phyloP scores from a whole-genome alignment of 1,284 basidiomycete genomes.

The Ceratobasidium papillatum region DNA sequence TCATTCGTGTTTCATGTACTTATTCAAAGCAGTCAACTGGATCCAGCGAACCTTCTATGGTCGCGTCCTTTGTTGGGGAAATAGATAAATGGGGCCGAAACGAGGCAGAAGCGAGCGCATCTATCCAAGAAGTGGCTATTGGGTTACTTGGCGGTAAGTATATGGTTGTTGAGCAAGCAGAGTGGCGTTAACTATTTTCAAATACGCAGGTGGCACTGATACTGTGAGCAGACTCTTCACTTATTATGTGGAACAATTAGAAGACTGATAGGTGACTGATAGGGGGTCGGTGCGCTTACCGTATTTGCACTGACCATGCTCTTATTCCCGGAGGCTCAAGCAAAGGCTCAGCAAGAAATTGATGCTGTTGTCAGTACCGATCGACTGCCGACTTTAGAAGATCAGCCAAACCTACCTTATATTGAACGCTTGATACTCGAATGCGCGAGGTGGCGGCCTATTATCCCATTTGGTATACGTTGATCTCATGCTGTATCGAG shows the following conservation, averaged over 20 bases:
- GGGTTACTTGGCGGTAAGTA: neutral
- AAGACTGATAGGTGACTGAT: neutral
- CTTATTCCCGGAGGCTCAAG: constrained; percentile 50
- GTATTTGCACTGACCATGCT: constrained; percentile 49
- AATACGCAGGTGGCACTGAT: constrained; percentile 11
- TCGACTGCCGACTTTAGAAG: constrained; percentile 52
- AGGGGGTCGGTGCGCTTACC: constrained; percentile 10
- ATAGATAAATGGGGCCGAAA: constrained; percentile 1
- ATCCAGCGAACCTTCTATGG: neutral
- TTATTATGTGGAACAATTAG: neutral
- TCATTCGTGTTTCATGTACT: neutral
- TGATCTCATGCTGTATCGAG: neutral
- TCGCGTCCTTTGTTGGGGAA: constrained; percentile 6
- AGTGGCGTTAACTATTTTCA: neutral
- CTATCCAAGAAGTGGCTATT: constrained; percentile 8
- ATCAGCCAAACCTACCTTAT: constrained; percentile 53
- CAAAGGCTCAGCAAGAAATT: constrained; percentile 53
- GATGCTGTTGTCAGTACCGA: constrained; percentile 52
- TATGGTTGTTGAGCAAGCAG: neutral
- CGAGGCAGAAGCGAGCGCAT: neutral
- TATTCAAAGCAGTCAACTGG: neutral
- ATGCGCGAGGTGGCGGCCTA: constrained; percentile 26
- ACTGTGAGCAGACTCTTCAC: constrained; percentile 16
- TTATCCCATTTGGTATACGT: constrained; percentile 8
- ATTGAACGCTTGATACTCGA: constrained; percentile 44